These are phyloP conservation scores for Beauveria caledonica DNA, from an alignment of 2,329 filamentous ascomycete genomes.

Conservation along the genomic window DNA sequence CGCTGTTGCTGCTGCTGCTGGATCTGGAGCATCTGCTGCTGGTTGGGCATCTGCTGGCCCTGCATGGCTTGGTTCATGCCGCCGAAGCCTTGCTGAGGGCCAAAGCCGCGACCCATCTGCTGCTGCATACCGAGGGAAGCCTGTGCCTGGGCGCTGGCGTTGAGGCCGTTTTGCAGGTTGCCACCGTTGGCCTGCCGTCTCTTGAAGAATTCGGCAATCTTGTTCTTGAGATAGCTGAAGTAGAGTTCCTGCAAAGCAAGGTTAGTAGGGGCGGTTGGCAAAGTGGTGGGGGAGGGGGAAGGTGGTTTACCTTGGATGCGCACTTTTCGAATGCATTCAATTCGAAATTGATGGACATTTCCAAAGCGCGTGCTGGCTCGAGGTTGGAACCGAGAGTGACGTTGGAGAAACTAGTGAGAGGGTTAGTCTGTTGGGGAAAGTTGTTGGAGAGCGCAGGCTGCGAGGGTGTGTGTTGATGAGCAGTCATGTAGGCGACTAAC, in stretches of 20 bases:
- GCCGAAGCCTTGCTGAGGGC: constrained; percentile 47
- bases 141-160: constrained; percentile 30
- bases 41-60: constrained; percentile 43
- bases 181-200: constrained; percentile 43
- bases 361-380: not conserved
- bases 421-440: not conserved
- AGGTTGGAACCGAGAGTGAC: constrained; percentile 32
- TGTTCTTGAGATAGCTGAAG: constrained; percentile 38
- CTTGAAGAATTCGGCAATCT: constrained; percentile 40
- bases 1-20: constrained; percentile 23
- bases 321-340: constrained; percentile 38
- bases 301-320: constrained; percentile 37
- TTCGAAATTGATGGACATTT: constrained; percentile 29
- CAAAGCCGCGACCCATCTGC: constrained; percentile 42
- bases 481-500: constrained; percentile 24
- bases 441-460: not conserved
- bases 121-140: constrained; percentile 48
- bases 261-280: constrained; percentile 6
- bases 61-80: constrained; percentile 34
- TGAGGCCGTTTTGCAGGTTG: constrained; percentile 42
- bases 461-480: not conserved
- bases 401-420: constrained; percentile 39
- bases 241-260: constrained; percentile 37
- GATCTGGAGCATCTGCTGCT: constrained; percentile 23
- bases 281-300: not conserved